A percentile compares a stretch with the other conserved stretches of the same genome.
Evolutionary conservation across 2,329 filamentous ascomycete species (phyloP).

Genomic region (Fusarium sp.): DNA sequence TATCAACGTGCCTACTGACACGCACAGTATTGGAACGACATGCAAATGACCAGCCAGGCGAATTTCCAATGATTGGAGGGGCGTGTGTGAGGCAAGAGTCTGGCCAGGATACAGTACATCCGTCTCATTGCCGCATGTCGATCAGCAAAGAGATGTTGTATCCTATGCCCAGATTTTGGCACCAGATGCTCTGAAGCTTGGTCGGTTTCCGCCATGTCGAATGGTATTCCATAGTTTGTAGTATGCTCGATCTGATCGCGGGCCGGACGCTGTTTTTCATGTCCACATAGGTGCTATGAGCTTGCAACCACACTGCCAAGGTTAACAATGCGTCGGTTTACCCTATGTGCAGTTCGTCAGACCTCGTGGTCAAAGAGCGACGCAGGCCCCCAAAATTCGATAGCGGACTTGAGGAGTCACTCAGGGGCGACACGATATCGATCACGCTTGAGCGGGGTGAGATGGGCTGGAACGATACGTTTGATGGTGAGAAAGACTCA

Average conservation of each 20-base stretch:
- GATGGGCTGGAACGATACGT: constrained; percentile 23
- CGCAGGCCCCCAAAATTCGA: constrained; percentile 39
- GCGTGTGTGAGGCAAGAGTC: no score
- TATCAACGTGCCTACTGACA: not conserved
- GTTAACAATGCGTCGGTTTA: not conserved
- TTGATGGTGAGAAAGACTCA: constrained; percentile 25
- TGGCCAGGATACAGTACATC: no score
- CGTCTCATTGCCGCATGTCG: no score
- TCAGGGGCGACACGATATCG: constrained; percentile 46
- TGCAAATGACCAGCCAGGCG: not conserved
- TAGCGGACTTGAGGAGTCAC: constrained; percentile 44
- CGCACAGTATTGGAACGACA: not conserved
- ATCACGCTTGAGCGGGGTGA: constrained; percentile 38
- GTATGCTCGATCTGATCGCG: no score
- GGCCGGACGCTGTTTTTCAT: not conserved
- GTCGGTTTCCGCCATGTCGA: no score
- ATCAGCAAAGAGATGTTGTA: no score
- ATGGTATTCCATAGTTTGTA: no score
- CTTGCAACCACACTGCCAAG: not conserved
- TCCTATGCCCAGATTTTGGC: no score
- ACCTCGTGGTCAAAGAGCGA: constrained; percentile 45
- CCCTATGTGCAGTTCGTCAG: constrained; percentile 41
- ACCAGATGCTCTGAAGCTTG: no score
- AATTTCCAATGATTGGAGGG: not conserved
- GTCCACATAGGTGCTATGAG: no score